Conservation (phyloP, 768 basidiomycete species). For the Tylopilus sp. region DNA sequence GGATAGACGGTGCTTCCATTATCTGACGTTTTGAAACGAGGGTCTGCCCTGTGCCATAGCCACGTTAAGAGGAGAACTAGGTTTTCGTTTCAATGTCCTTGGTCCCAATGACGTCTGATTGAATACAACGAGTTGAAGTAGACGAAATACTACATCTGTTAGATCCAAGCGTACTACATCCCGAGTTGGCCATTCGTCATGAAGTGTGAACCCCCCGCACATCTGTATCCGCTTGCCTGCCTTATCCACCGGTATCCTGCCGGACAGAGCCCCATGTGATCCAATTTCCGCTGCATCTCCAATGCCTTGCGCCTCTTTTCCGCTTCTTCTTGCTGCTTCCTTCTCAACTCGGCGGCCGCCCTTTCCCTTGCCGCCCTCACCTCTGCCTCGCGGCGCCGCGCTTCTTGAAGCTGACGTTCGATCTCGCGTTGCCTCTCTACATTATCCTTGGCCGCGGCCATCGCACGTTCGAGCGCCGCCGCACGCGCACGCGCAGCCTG, state of each 20-base stretch:
- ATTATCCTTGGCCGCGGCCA: constrained; percentile 19
- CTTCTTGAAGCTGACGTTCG: constrained; percentile 28
- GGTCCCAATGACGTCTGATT: too few relatives aligned
- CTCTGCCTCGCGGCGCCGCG: constrained; percentile 26
- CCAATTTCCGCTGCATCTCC: constrained; percentile 42
- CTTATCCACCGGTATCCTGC: constrained; percentile 45
- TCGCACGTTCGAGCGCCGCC: constrained; percentile 15
- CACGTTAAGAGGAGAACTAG: too few relatives aligned
- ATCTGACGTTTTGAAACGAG: too few relatives aligned
- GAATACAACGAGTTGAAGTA: too few relatives aligned
- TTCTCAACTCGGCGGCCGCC: constrained; percentile 27
- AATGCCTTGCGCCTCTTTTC: constrained; percentile 21
- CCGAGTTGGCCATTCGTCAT: constrained; percentile 20
- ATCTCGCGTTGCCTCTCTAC: constrained; percentile 20
- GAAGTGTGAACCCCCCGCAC: constrained; percentile 46
- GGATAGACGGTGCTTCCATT: too few relatives aligned
- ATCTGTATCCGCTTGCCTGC: constrained; percentile 41
- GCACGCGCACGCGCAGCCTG: constrained; percentile 10
- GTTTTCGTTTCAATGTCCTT: too few relatives aligned
- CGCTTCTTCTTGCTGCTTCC: constrained; percentile 39
- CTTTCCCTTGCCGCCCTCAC: constrained; percentile 25
- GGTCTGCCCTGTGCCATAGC: too few relatives aligned
- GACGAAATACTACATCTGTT: too few relatives aligned
- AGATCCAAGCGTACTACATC: too few relatives aligned
- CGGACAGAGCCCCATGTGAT: constrained; percentile 47